Base-by-base conservation (phyloP, 805 yeast species). In the Gaillardinia entomophila region DNA sequence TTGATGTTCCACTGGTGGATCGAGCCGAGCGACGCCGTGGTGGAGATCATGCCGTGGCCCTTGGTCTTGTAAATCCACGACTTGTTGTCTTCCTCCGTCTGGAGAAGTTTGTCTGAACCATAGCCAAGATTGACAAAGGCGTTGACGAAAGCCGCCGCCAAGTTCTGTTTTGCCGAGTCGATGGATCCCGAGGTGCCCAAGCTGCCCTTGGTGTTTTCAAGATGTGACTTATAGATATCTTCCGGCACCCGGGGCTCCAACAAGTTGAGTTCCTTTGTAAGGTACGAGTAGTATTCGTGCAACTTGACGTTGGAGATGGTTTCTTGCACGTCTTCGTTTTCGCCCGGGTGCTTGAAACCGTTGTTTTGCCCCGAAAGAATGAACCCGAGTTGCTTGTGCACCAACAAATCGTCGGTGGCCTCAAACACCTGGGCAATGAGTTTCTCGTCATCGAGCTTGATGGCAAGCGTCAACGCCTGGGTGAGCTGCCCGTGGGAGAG, bases 81-180 rank as follows among this genome's bases (percentile, higher is more conserved):
- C 35, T 71, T 69, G 40, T 75, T 72, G 40, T 83, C 90, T 36
- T 73, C 79, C 44, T 81, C 86, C 27, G 82, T 80, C 38, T 81
- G 77, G 36, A 89, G 66, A 44, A 85, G 65, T 53, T 85, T 86
- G 56, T 90, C 97, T 31, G 76, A 72, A 38, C 95, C 88, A 52
- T 78, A 92, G 30, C 98, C 99, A 49, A 89, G 75, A 57, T 92
- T 92, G 43, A 88, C 72, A 55, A 89, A 87, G 5, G 89, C 82
- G 52, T 88, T 92, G 31, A 89, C 97, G 57, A 92, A 90, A n/a
- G 92, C 75, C 3, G 95, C 79, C 3, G 97, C 97, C 48, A 92
- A 70, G 53, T 88, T 92, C 60, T 90, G 97, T 57, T 88, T 89
- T 10, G 96, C 95, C 24, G 96, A 84, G 56, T 90, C 97, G 36